Evolutionary conservation across 2,329 filamentous ascomycete species (phyloP).

Genomic region (Trichoderma asperellum): DNA sequence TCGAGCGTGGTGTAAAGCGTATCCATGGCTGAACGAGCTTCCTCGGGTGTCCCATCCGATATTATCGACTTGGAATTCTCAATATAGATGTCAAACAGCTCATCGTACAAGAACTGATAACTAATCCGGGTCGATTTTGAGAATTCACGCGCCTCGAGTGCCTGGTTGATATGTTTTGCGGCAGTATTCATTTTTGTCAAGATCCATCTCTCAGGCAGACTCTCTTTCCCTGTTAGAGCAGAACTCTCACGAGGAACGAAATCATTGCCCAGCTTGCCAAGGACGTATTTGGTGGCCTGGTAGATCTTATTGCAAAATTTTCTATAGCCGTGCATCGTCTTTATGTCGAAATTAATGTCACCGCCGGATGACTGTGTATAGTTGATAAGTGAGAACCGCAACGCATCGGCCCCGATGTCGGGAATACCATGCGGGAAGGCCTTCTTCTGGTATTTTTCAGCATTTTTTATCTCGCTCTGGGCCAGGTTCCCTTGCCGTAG

Average conservation of each 20-base stretch:
- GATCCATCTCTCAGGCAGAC: constrained; percentile 47
- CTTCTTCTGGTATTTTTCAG: constrained; percentile 82
- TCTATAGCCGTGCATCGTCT: constrained; percentile 83
- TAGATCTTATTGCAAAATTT: constrained; percentile 91
- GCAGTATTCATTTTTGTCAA: constrained; percentile 71
- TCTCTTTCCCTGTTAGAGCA: constrained; percentile 35
- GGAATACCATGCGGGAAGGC: constrained; percentile 87
- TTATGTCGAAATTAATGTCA: constrained; percentile 80
- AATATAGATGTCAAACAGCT: constrained; percentile 54
- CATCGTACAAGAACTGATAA: constrained; percentile 64
- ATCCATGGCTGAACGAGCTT: constrained; percentile 69
- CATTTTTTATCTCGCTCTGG: constrained; percentile 74
- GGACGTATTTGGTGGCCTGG: constrained; percentile 86
- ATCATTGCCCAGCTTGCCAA: constrained; percentile 67
- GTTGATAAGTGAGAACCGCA: constrained; percentile 81
- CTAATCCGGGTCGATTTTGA: constrained; percentile 65
- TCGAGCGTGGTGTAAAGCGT: constrained; percentile 78
- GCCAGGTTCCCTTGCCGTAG: constrained; percentile 75
- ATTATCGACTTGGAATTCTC: constrained; percentile 79
- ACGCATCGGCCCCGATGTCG: constrained; percentile 82
- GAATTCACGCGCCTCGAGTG: constrained; percentile 66
- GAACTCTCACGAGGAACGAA: constrained; percentile 57
- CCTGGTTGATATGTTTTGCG: constrained; percentile 67
- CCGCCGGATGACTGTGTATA: constrained; percentile 66
- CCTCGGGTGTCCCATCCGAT: constrained; percentile 66